These are phyloP conservation scores for Sicyos baderoa DNA, from an alignment of 306 rosid genomes.

Conservation along the genomic window DNA sequence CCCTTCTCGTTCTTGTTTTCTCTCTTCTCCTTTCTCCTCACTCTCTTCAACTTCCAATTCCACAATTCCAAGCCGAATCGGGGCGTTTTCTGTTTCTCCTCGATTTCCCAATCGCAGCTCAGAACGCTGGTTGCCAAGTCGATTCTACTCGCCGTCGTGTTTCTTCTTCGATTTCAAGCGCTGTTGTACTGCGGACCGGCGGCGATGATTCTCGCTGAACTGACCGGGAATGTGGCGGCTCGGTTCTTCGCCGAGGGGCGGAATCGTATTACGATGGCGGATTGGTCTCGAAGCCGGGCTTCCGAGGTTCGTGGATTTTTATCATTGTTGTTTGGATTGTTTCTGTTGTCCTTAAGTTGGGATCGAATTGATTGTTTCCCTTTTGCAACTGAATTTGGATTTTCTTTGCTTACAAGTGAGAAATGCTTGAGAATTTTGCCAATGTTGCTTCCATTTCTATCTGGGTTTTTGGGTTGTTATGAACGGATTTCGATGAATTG, in stretches of 20 bases:
- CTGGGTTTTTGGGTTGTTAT: conserved; percentile 65
- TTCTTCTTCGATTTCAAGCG: conserved; percentile 76
- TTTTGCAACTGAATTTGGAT: conserved; percentile 34
- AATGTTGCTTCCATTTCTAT: conserved; percentile 66
- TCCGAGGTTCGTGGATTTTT: conserved; percentile 55
- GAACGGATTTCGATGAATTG: conserved; percentile 49
- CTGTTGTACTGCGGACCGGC: conserved; percentile 82
- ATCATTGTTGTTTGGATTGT: conserved; percentile 41
- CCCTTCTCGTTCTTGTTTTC: conserved; percentile 70
- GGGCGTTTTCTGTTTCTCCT: conserved; percentile 29
- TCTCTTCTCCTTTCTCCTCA: conserved; percentile 42
- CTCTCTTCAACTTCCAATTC: conserved; percentile 43
- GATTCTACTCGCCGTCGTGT: conserved; percentile 53
- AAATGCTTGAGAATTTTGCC: conserved; percentile 65
- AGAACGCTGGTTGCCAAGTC: conserved; percentile 41
- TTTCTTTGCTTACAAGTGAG: conserved; percentile 30
- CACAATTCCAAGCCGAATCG: conserved; percentile 27
- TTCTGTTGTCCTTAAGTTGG: conserved; percentile 68
- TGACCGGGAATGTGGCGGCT: conserved; percentile 53
- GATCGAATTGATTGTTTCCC: conserved; percentile 76
- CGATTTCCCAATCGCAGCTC: conserved; percentile 42
- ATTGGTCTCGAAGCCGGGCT: conserved; percentile 16
- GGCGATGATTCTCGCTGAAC: conserved; percentile 80
- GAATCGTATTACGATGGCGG: conserved; percentile 18
- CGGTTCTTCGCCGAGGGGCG: conserved; percentile 31